Conservation (phyloP, 2,329 filamentous ascomycete species). For the Penicillium janthinellum region DNA sequence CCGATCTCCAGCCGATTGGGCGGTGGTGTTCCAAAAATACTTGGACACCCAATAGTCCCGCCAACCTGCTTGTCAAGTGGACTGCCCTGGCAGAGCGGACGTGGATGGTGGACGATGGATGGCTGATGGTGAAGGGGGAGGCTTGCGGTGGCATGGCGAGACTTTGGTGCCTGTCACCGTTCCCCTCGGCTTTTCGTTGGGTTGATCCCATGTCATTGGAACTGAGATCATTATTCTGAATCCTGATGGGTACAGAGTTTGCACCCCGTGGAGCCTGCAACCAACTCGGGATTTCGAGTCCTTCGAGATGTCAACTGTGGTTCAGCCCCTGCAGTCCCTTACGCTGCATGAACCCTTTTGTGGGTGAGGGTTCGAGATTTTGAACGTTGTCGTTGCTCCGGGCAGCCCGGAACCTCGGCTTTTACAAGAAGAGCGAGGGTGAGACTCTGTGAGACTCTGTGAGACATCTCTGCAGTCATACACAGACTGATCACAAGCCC, state of each 20-base stretch:
- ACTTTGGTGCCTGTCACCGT: background rate
- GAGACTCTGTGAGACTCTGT: background rate
- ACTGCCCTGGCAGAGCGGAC: conserved; percentile 6
- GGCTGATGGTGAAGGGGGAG: background rate
- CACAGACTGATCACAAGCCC: background rate
- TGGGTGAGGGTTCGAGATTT: background rate
- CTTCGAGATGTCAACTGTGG: conserved; percentile 2
- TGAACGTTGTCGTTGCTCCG: background rate
- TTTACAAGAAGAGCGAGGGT: background rate
- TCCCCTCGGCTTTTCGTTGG: background rate
- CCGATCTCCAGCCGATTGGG: conserved; percentile 6
- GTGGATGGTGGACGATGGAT: background rate
- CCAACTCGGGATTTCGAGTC: background rate
- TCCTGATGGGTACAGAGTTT: background rate
- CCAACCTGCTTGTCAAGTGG: background rate
- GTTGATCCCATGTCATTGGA: background rate
- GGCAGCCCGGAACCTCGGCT: conserved; percentile 1
- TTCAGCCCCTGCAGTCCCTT: conserved; percentile 2
- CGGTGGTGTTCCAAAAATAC: conserved; percentile 19
- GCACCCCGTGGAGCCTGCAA: conserved; percentile 1
- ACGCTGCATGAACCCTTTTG: background rate
- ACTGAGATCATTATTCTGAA: background rate
- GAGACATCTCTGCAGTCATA: background rate
- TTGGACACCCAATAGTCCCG: conserved; percentile 15
- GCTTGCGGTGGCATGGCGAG: conserved; percentile 1